Base-by-base conservation (phyloP, 768 basidiomycete genomes). In the Boletus bicolor region DNA sequence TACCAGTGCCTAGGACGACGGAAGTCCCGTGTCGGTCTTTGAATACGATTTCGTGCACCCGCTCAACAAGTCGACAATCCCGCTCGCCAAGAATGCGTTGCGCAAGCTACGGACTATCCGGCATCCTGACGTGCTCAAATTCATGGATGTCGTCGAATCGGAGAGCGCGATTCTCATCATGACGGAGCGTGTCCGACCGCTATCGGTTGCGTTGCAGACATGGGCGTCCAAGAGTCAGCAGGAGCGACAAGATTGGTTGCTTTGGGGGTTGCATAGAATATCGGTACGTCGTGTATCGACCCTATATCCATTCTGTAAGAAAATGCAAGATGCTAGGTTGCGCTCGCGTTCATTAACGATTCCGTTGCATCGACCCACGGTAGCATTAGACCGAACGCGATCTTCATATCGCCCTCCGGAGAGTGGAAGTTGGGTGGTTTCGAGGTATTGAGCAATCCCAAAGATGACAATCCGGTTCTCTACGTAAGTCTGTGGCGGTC, bases 401-500 rank as follows among this genome's bases (percentile, higher is more conserved):
- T 98, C 55, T 98, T 97, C 67, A 83, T 97, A 49, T 93, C 96
- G 1, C 86, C 88, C 0, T 91, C 93, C 0, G 92, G 96, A 6
- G 97, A 99, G 75, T 98, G 96, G 97, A 91, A 91, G 66, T 75
- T 99, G 8, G 95, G 92, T 19, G 96, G 96, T 1, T 94, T 98
- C 65, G 97, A 99, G 65, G 73, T 96, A 0, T 71, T 97, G 58
- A 93, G 92, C 63, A 91, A 81, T 61, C 80, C 87, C 9, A 89
- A 85, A 62, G 95, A 98, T 50, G 85, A 90, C 14, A 70, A 77
- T 44, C 82, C 89, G 34, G 81, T 90, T 15, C 75, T 94, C 66
- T 96, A 90, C 77, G 93, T 94, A 74, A 72, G 88, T 62, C 41
- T 39, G 39, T 60, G 21, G 55, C 43, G 38, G 42, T 26, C 47